A percentile compares a stretch with the other conserved stretches of the same genome.
These are phyloP conservation scores for Podospora conica DNA, from an alignment of 495 filamentous ascomycete genomes.

Conservation along the genomic window DNA sequence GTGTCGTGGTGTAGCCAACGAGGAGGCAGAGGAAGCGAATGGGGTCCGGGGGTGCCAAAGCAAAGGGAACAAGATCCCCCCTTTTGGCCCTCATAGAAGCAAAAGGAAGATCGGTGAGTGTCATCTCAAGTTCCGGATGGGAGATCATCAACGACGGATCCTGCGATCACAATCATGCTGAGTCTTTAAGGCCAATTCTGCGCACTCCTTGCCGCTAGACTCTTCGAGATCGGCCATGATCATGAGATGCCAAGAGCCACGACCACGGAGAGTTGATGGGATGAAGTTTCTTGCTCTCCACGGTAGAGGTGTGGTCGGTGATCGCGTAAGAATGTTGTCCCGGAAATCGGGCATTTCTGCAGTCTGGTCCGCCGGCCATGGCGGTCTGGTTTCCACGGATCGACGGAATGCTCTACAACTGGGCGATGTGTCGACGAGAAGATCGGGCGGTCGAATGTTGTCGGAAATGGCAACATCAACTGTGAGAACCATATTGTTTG, in stretches of 20 bases:
- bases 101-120: constrained; percentile 14
- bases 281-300: neutral
- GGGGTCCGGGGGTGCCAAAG: neutral
- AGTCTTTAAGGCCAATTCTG: neutral
- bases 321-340: constrained; percentile 10
- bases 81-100: neutral
- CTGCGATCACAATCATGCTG: constrained; percentile 16
- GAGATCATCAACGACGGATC: constrained; percentile 17
- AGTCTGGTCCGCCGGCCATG: neutral
- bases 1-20: neutral
- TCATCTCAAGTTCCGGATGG: constrained; percentile 21
- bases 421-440: neutral
- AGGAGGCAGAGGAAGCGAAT: neutral
- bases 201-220: neutral
- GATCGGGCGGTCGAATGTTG: neutral
- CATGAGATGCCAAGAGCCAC: neutral
- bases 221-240: constrained; percentile 8
- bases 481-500: neutral
- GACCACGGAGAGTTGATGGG: neutral
- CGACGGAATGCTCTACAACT: neutral
- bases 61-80: neutral
- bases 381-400: neutral
- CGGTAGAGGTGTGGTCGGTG: neutral
- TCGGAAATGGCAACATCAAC: neutral
- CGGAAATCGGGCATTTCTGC: neutral